phyloP scores from a whole-genome alignment of 768 basidiomycete species.

The Mrakia gelida region DNA sequence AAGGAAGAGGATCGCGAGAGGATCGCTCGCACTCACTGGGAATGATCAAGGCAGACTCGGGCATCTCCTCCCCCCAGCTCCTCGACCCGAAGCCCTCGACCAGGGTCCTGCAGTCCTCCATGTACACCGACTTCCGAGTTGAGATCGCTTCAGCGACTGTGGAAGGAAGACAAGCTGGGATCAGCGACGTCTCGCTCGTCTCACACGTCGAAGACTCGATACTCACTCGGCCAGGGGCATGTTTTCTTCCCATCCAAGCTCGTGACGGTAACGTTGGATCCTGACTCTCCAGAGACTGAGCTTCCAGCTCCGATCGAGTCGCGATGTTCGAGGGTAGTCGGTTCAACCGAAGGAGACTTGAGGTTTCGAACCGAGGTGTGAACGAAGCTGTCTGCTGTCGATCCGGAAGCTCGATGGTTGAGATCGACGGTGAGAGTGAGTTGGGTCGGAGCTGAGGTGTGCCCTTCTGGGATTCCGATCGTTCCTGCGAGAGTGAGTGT shows the following conservation, averaged over 20 bases:
- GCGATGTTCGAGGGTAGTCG: neutral
- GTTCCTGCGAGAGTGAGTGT: slow-evolving; percentile 14
- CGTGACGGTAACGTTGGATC: slow-evolving; percentile 17
- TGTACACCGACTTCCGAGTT: slow-evolving; percentile 1
- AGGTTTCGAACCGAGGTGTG: neutral
- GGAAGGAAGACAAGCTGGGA: neutral
- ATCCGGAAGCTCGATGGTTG: neutral
- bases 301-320: neutral
- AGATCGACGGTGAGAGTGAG: slow-evolving; percentile 12
- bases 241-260: slow-evolving; percentile 7
- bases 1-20: too few relatives aligned
- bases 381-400: neutral
- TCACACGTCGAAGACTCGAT: neutral
- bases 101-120: slow-evolving; percentile 27
- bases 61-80: slow-evolving; percentile 26
- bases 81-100: slow-evolving; percentile 25
- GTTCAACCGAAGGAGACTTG: neutral
- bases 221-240: slow-evolving; percentile 27
- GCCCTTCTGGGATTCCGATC: slow-evolving; percentile 25
- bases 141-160: slow-evolving; percentile 7
- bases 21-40: slow-evolving; percentile 3
- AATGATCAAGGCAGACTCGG: slow-evolving; percentile 26
- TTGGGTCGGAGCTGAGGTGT: slow-evolving; percentile 6
- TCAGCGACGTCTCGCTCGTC: neutral
- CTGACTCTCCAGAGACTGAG: slow-evolving; percentile 3